These are phyloP conservation scores for Closterium sp. DNA, from an alignment of 139 green algal species.

Conservation along the genomic window DNA sequence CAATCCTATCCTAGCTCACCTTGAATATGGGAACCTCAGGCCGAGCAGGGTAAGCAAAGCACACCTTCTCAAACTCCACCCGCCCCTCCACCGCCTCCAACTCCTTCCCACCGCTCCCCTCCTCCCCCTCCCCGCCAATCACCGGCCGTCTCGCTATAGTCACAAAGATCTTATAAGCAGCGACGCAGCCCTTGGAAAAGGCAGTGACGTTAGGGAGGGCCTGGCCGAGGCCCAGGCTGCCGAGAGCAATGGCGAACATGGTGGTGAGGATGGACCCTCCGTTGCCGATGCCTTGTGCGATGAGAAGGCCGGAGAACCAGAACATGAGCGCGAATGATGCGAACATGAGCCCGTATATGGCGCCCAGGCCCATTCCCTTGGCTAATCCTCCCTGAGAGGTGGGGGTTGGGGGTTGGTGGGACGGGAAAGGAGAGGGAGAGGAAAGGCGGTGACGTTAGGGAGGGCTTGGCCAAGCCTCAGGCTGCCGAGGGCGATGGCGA, in stretches of 20 bases:
- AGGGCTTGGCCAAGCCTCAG: too few species aligned
- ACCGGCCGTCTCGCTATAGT: conserved; percentile 13
- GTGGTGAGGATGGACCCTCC: neutral
- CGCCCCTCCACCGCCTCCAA: conserved; percentile 7
- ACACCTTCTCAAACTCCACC: conserved; percentile 36
- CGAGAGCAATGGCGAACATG: neutral
- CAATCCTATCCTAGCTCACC: conserved; percentile 6
- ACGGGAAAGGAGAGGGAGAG: too few species aligned
- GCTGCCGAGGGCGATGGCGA: too few species aligned
- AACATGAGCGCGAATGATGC: too few species aligned
- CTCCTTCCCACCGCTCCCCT: neutral
- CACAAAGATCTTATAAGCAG: conserved; percentile 33
- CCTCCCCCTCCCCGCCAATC: conserved; percentile 10
- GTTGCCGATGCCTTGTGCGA: neutral
- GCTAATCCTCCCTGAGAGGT: too few species aligned
- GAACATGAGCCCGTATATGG: too few species aligned
- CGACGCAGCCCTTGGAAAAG: conserved; percentile 9
- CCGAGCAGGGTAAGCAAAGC: conserved; percentile 38
- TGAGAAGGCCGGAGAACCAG: neutral
- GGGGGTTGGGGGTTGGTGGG: too few species aligned
- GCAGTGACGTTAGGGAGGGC: conserved; percentile 1
- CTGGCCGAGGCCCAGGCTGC: neutral
- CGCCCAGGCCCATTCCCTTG: too few species aligned
- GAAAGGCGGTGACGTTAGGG: too few species aligned
- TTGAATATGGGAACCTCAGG: conserved; percentile 43